These are phyloP conservation scores for Cubamyces sp. DNA, from an alignment of 768 basidiomycete species.

Conservation along the genomic window DNA sequence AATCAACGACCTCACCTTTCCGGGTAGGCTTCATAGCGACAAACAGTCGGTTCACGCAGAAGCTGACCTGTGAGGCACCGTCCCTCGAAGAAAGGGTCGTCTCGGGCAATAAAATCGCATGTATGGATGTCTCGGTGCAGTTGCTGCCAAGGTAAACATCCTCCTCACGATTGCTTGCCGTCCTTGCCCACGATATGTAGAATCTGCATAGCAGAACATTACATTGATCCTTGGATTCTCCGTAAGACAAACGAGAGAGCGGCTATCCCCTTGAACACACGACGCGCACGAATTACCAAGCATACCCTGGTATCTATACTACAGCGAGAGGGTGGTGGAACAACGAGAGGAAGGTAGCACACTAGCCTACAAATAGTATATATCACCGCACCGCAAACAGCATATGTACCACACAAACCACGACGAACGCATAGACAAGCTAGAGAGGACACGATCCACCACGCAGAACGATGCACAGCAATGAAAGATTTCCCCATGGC, in stretches of 20 bases:
- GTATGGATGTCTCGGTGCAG: too few species aligned
- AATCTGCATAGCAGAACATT: background rate
- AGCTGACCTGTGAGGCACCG: constrained; percentile 31
- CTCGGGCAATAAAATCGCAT: constrained; percentile 22
- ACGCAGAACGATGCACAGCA: too few species aligned
- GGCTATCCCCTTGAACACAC: background rate
- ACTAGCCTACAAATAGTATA: constrained; percentile 20
- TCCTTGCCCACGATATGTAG: too few species aligned
- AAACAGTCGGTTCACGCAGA: constrained; percentile 28
- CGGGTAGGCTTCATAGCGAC: constrained; percentile 25
- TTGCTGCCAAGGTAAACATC: too few species aligned
- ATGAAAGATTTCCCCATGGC: too few species aligned
- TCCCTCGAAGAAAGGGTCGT: constrained; percentile 32
- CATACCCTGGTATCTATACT: constrained; percentile 12
- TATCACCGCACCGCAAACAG: constrained; percentile 5
- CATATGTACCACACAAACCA: constrained; percentile 2
- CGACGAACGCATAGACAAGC: background rate
- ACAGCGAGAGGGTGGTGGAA: constrained; percentile 1
- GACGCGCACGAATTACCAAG: constrained; percentile 7
- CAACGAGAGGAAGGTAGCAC: constrained; percentile 16
- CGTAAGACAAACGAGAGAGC: background rate
- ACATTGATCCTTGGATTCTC: background rate
- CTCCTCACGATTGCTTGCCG: too few species aligned
- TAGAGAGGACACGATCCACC: background rate
- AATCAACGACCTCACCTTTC: constrained; percentile 1